Conservation (phyloP, 2,329 filamentous ascomycete genomes). For the Helminthosporium solani region DNA sequence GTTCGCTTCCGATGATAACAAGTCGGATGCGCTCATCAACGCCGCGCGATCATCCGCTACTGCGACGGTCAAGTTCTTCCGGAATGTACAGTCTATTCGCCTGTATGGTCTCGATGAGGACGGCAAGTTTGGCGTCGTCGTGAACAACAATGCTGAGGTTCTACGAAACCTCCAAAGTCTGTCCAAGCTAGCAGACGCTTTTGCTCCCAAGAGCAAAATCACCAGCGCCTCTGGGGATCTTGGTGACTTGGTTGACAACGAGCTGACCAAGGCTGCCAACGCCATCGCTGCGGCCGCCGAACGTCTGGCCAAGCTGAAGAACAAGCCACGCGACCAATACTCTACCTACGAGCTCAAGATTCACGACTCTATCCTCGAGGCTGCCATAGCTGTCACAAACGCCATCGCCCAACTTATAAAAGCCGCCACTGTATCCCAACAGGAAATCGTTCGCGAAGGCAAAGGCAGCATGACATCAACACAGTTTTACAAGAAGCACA, state of each 20-base stretch:
- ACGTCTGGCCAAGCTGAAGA: slow-evolving; percentile 86
- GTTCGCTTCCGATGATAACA: slow-evolving; percentile 93
- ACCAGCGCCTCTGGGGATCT: slow-evolving; percentile 77
- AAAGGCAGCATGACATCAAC: slow-evolving; percentile 83
- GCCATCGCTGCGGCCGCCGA: slow-evolving; percentile 91
- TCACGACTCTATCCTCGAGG: slow-evolving; percentile 91
- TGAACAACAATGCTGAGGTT: slow-evolving; percentile 95
- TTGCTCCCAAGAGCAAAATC: slow-evolving; percentile 87
- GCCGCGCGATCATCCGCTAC: slow-evolving; percentile 81
- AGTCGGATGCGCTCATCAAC: slow-evolving; percentile 79
- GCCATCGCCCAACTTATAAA: slow-evolving; percentile 94
- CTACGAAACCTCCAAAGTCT: slow-evolving; percentile 91
- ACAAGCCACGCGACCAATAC: slow-evolving; percentile 93
- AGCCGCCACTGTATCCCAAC: slow-evolving; percentile 86
- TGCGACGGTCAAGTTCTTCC: slow-evolving; percentile 92
- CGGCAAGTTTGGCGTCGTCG: slow-evolving; percentile 94
- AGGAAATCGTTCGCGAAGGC: slow-evolving; percentile 94
- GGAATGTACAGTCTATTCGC: slow-evolving; percentile 87
- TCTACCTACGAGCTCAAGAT: slow-evolving; percentile 96
- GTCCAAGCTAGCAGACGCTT: slow-evolving; percentile 88
- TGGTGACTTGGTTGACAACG: slow-evolving; percentile 87
- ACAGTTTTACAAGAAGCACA: slow-evolving; percentile 99
- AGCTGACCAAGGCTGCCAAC: slow-evolving; percentile 89
- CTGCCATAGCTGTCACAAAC: slow-evolving; percentile 87
- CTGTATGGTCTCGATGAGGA: slow-evolving; percentile 86